Evolutionary conservation across 2,329 filamentous ascomycete genomes (phyloP).

Genomic region (Alternaria angustiovoidea): DNA sequence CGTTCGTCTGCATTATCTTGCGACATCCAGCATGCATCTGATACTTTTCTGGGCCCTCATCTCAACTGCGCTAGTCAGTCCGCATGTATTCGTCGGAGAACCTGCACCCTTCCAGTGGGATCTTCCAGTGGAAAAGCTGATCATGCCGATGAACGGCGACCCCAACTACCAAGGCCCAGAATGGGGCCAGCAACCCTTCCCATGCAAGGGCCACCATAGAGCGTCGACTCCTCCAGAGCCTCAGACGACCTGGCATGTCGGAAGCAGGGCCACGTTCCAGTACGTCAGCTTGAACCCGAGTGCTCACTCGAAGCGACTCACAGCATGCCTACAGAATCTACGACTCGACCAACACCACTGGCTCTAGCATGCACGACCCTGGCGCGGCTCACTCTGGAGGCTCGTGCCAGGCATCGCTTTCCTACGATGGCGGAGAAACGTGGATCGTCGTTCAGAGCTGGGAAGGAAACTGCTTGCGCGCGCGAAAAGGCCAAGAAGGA

Average conservation of each 20-base stretch:
- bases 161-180: constrained; percentile 6
- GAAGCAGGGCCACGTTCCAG: constrained; percentile 10
- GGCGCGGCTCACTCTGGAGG: constrained; percentile 51
- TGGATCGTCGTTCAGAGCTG: constrained; percentile 53
- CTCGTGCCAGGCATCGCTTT: constrained; percentile 55
- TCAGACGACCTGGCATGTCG: constrained; percentile 6
- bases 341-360: constrained; percentile 10
- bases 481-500: constrained; percentile 19
- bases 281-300: neutral
- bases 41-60: neutral
- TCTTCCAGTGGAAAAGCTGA: constrained; percentile 10
- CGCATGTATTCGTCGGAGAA: constrained; percentile 8
- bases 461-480: constrained; percentile 55
- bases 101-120: constrained; percentile 4
- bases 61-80: neutral
- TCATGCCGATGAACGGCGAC: constrained; percentile 14
- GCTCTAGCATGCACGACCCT: constrained; percentile 10
- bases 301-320: neutral
- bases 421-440: constrained; percentile 49
- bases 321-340: neutral
- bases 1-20: neutral
- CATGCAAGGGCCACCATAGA: constrained; percentile 10
- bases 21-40: neutral
- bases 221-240: neutral
- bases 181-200: constrained; percentile 11